Conservation (phyloP, 2,329 filamentous ascomycete genomes). For the Tolypocladium cylindrosporum region DNA sequence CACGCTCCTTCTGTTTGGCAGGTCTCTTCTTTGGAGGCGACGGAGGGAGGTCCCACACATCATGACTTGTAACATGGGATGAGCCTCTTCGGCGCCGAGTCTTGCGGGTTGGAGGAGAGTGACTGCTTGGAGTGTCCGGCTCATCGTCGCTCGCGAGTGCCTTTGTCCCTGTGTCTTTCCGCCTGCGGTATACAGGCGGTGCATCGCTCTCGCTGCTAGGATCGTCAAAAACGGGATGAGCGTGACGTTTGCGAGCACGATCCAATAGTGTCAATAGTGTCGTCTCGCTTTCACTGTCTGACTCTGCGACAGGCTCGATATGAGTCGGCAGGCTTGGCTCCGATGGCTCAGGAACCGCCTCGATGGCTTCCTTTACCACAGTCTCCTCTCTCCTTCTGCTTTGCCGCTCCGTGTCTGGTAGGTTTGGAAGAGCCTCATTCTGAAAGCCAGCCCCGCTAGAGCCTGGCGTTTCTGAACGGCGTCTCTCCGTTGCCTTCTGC, state of each 20-base stretch:
- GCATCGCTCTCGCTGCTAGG: slow-evolving; percentile 1
- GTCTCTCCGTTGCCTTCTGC: background rate
- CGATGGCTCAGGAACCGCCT: background rate
- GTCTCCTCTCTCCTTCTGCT: background rate
- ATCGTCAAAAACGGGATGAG: background rate
- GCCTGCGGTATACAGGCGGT: background rate
- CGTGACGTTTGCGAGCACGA: background rate
- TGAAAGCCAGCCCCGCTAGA: background rate
- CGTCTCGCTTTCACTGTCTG: background rate
- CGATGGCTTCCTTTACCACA: background rate
- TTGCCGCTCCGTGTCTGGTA: background rate
- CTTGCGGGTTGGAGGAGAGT: background rate
- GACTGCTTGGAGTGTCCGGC: background rate
- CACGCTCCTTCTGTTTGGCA: background rate
- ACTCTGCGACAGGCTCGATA: background rate
- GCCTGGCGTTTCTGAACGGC: background rate
- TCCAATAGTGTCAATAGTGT: background rate
- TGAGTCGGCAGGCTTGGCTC: background rate
- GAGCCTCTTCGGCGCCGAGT: background rate
- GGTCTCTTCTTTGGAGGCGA: background rate
- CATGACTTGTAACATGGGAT: background rate
- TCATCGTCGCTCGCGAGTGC: background rate
- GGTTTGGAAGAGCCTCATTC: background rate
- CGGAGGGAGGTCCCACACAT: slow-evolving; percentile 2
- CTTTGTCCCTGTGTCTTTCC: background rate